These are phyloP conservation scores for Ustilaginoidea virens DNA, from an alignment of 2,329 filamentous ascomycete species.

Conservation along the genomic window DNA sequence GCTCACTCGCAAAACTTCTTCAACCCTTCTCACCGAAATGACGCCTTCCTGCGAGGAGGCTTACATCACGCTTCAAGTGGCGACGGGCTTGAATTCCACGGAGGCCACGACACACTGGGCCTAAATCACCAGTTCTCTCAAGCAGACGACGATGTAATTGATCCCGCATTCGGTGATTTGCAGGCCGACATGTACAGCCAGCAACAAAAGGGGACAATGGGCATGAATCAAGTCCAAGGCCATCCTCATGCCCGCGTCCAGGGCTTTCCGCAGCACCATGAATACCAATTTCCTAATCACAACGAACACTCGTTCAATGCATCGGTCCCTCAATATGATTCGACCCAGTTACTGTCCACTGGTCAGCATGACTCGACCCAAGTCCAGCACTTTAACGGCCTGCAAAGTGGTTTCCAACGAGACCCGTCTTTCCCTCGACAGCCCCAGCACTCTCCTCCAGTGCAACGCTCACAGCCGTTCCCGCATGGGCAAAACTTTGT, in stretches of 20 bases:
- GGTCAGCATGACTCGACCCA: constrained; percentile 17
- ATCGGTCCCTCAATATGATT: constrained; percentile 16
- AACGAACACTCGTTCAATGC: constrained; percentile 17
- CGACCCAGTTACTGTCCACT: constrained; percentile 17
- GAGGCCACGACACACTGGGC: constrained; percentile 15
- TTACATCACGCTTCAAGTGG: constrained; percentile 15
- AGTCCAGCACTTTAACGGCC: constrained; percentile 16
- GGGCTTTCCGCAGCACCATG: constrained; percentile 16
- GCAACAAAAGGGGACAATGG: constrained; percentile 14
- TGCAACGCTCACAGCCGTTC: constrained; percentile 3
- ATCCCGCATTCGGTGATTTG: constrained; percentile 21
- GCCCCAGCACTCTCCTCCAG: constrained; percentile 13
- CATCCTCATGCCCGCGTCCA: constrained; percentile 17
- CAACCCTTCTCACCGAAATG: constrained; percentile 16
- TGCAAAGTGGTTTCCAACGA: constrained; percentile 12
- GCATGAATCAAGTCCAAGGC: constrained; percentile 14
- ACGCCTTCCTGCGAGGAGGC: constrained; percentile 15
- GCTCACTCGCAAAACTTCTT: constrained; percentile 18
- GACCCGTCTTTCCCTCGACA: constrained; percentile 12
- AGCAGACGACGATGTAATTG: constrained; percentile 18
- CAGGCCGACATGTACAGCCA: constrained; percentile 22
- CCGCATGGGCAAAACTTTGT: constrained; percentile 4
- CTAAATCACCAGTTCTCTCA: constrained; percentile 20
- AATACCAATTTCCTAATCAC: constrained; percentile 18
- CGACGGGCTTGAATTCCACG: constrained; percentile 16